Conservation (phyloP, 306 rosid genomes). For the Cicer cuneatum region DNA sequence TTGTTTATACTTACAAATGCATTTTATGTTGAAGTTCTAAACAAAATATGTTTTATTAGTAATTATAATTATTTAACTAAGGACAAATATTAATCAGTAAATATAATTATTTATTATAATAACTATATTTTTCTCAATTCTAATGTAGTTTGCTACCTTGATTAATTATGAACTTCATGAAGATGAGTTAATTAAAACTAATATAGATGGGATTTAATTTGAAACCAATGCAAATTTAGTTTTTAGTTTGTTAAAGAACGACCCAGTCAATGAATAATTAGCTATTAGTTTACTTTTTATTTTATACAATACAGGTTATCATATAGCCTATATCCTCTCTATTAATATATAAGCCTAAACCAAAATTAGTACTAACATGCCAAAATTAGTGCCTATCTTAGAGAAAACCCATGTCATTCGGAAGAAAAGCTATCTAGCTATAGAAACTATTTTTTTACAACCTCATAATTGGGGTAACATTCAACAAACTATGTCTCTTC, state of each 20-base stretch:
- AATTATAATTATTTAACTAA: no score
- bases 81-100: background rate
- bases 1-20: no score
- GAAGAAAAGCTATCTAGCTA: slow-evolving; percentile 38
- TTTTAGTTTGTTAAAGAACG: slow-evolving; percentile 29
- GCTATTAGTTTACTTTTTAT: slow-evolving; percentile 3
- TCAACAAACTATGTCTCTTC: slow-evolving; percentile 4
- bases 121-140: background rate
- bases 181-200: background rate
- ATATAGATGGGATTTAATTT: background rate
- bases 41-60: no score
- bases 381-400: slow-evolving; percentile 41
- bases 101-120: background rate
- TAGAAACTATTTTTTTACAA: slow-evolving; percentile 22
- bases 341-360: background rate
- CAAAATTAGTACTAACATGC: slow-evolving; percentile 31
- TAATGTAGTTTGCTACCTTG: background rate
- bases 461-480: slow-evolving; percentile 14
- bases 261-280: slow-evolving; percentile 46
- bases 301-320: slow-evolving; percentile 13
- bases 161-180: background rate
- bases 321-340: slow-evolving; percentile 4
- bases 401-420: slow-evolving; percentile 36
- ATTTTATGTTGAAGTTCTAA: no score
- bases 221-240: slow-evolving; percentile 22